phyloP scores from a whole-genome alignment of 73 alveolate genomes.

The Paramecium bursaria region DNA sequence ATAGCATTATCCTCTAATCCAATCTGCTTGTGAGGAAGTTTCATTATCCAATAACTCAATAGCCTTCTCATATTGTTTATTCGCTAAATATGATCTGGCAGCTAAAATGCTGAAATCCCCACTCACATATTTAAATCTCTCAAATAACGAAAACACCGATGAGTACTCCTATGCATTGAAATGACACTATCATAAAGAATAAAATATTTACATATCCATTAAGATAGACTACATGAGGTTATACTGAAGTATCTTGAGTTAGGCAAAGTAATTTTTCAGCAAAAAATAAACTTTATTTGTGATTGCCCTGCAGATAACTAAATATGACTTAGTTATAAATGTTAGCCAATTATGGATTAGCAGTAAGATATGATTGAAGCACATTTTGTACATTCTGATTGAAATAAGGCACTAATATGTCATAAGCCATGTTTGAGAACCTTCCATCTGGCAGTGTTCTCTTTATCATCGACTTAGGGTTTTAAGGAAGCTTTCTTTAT shows the following conservation, averaged over 20 bases:
- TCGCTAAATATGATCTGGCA: conserved; percentile 28
- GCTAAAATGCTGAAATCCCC: conserved; percentile 56
- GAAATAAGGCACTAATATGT: conserved; percentile 29
- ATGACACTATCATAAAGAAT: conserved; percentile 46
- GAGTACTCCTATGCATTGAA: conserved; percentile 19
- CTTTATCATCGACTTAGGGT: not conserved
- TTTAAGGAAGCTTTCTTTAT: conserved; percentile 43
- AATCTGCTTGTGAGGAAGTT: conserved; percentile 23
- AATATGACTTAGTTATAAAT: conserved; percentile 25
- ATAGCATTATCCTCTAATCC: conserved; percentile 67
- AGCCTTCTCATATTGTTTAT: conserved; percentile 47
- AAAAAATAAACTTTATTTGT: conserved; percentile 46
- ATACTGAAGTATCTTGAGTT: not conserved
- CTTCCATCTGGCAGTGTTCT: conserved; percentile 23
- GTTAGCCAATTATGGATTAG: conserved; percentile 36
- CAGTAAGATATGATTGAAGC: not conserved
- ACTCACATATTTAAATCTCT: not conserved
- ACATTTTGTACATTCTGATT: conserved; percentile 1
- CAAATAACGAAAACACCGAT: conserved; percentile 22
- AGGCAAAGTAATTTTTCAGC: conserved; percentile 55
- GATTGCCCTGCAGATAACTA: conserved; percentile 31
- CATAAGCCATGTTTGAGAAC: conserved; percentile 29
- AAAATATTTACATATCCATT: conserved; percentile 35
- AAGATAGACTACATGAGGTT: conserved; percentile 18
- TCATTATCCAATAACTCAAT: conserved; percentile 37